phyloP scores from a whole-genome alignment of 257 asterid species.

The Coffea canephora region DNA sequence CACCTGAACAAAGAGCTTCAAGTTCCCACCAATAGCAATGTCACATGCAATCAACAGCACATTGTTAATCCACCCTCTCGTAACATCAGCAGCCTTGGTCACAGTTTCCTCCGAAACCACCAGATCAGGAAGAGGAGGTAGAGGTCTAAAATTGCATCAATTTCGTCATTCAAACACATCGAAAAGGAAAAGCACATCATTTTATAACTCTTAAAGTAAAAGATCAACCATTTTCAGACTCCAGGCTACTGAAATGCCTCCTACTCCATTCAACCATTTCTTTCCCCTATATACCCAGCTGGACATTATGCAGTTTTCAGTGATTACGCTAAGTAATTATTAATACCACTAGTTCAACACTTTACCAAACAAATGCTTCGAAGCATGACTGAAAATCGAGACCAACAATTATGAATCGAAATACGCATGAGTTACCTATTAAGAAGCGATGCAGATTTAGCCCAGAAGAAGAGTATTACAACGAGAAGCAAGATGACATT shows the following conservation, averaged over 20 bases:
- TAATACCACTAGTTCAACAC: not conserved
- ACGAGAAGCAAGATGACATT: constrained; percentile 76
- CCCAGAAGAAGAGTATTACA: constrained; percentile 82
- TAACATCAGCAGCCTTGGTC: constrained; percentile 66
- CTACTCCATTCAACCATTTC: not conserved
- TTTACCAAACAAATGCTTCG: not conserved
- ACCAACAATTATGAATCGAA: not conserved
- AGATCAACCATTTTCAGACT: not conserved
- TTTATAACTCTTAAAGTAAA: not conserved
- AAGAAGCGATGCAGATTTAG: constrained; percentile 90
- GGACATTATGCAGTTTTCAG: not conserved
- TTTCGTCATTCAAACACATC: constrained; percentile 4
- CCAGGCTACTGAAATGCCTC: not conserved
- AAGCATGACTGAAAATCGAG: not conserved
- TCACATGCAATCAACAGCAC: constrained; percentile 62
- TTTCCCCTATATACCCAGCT: not conserved
- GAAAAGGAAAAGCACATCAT: constrained; percentile 1
- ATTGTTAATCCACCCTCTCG: constrained; percentile 64
- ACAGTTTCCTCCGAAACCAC: constrained; percentile 72
- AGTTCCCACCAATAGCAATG: constrained; percentile 67
- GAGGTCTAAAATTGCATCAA: constrained; percentile 53
- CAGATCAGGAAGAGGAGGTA: constrained; percentile 94
- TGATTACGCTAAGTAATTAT: not conserved
- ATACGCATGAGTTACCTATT: constrained; percentile 52
- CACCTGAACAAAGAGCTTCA: constrained; percentile 66